Base-by-base conservation (phyloP, 345 rosid genomes). In the Populus euphratica region DNA sequence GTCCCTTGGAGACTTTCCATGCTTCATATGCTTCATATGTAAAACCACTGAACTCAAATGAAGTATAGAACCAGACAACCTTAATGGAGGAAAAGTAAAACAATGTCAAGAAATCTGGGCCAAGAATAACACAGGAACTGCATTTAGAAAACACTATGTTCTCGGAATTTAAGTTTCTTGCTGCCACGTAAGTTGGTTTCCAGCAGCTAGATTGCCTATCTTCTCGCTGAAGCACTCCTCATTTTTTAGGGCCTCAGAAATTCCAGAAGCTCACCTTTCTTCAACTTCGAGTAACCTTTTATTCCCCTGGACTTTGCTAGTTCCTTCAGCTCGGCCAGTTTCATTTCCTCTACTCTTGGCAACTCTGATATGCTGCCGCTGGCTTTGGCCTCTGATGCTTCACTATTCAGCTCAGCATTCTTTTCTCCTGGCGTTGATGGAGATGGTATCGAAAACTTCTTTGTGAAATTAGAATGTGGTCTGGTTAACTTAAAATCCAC, bases 221-320 rank as follows among this genome's bases (percentile, higher is more conserved):
- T 52, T 52, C 59, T 7, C 23, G 44, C 17, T 13, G 13, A 18
- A 33, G 38, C 18, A 9, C 41, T 29, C 17, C 6, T 21, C 10
- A 17, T 39, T n/a, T 64, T 35, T 74, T 6, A 80, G 29, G 90
- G 82, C 69, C 82, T 87, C 1, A 91, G 82, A 43, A 86, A 67
- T 21, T 88, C 77, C 25, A 88, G n/a, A 52, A 93, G 91, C 50
- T 89, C 86, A 47, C 73, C 72, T 72, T 91, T 94, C 85, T 86
- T 90, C 80, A 92, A 41, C 84, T 83, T 90, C 0, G 94, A 91
- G 86, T 87, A 92, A 25, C 97, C 90, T 84, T 83, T 86, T 33
- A 89, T 68, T 50, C 92, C 94, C 75, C 81, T 85, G 6, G 85
- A 82, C 84, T 92, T 92, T 1, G 94, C 98, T 54, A 88, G 75